Evolutionary conservation across 495 filamentous ascomycete species (phyloP).

Genomic region (Beverwykella pulmonaria): DNA sequence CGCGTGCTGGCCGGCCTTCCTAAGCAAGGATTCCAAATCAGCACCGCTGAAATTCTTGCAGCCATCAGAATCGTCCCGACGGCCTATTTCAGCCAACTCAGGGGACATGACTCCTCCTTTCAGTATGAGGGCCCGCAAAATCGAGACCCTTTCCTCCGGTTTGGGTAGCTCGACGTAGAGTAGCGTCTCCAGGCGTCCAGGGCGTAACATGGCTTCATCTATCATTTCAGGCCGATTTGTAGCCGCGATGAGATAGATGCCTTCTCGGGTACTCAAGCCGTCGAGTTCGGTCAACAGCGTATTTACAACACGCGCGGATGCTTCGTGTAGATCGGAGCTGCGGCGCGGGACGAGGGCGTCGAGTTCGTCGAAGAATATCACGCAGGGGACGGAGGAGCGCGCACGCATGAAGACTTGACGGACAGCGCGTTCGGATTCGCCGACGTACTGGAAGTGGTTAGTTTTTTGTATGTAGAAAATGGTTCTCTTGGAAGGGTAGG

Average conservation of each 20-base stretch:
- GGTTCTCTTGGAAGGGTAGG: not conserved
- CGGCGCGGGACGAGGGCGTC: conserved; percentile 88
- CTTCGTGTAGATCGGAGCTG: conserved; percentile 78
- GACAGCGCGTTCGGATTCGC: conserved; percentile 90
- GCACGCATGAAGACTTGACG: conserved; percentile 91
- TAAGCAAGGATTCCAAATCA: conserved; percentile 76
- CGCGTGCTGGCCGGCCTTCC: conserved; percentile 75
- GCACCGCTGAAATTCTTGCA: conserved; percentile 91
- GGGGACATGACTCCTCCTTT: conserved; percentile 57
- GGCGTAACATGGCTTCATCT: conserved; percentile 91
- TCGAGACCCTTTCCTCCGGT: conserved; percentile 77
- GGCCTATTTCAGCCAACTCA: conserved; percentile 62
- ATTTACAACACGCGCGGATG: conserved; percentile 88
- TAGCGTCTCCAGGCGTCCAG: conserved; percentile 83
- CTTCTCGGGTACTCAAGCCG: conserved; percentile 75
- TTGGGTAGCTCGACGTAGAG: conserved; percentile 89
- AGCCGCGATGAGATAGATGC: conserved; percentile 93
- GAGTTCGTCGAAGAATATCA: conserved; percentile 97
- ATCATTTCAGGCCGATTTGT: conserved; percentile 97
- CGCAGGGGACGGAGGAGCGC: conserved; percentile 81
- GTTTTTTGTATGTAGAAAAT: not conserved
- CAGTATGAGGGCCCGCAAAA: conserved; percentile 74
- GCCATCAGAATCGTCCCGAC: conserved; percentile 46
- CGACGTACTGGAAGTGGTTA: conserved; percentile 64
- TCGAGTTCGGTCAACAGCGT: conserved; percentile 96